Base-by-base conservation (phyloP, 345 rosid species). In the Euphorbia tirucalli region DNA sequence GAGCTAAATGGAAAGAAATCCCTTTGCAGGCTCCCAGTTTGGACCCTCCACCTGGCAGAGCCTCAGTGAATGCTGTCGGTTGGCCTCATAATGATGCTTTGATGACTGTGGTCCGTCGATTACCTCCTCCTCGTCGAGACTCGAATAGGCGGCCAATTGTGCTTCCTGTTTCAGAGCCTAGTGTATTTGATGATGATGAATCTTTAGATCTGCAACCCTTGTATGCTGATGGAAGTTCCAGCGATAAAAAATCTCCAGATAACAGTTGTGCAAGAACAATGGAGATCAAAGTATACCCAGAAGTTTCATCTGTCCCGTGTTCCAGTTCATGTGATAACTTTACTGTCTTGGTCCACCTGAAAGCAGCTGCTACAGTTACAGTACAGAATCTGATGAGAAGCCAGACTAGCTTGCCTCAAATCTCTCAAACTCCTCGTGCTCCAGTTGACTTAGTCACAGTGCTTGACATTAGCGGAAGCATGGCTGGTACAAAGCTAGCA, bases 401-500 rank as follows among this genome's bases (percentile, higher is more conserved):
- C 65, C 85, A 74, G 61, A 67, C 74, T 65, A 72, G 68, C 68
- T 68, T 85, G 74, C 75, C 66, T 54, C 88, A 83, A 70, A 70
- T 77, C 49, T 77, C 84, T 48, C 86, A 48, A 41, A 74, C 75
- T 80, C 88, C 89, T 0, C 90, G 97, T 65, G 93, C 93, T 65
- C 89, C 96, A 0, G 71, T 96, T 74, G 99, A 96, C 76, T 83
- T 93, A 49, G 98, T 96, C 56, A 93, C 97, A 0, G 95, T 93
- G 30, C 98, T 96, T 73, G 99, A 96, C 75, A 83, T 87, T 74
- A 96, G 99, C 68, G 98, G 98, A 44, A 96, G 99, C 83, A 96
- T 96, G 98, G 94, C 99, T 0, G 99, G 99, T 56, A 96, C 97
- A 48, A 96, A 93, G 83, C 87, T 96, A 28, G 99, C 97, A 52